Base-by-base conservation (phyloP, 1,284 basidiomycete genomes). In the Ceratobasidium sp. region DNA sequence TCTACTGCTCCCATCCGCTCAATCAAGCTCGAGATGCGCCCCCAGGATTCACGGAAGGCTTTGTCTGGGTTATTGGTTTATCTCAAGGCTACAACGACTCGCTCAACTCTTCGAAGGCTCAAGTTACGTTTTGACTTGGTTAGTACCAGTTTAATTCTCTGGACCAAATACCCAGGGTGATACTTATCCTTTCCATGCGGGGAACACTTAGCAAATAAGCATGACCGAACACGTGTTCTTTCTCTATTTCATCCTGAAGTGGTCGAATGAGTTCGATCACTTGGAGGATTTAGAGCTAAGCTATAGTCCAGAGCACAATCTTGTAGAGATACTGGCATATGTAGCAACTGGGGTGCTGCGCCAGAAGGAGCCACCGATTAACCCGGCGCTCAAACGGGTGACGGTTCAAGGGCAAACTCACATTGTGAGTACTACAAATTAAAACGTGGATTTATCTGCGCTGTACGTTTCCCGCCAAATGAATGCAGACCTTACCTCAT, bases 71-170 rank as follows among this genome's bases (percentile, higher is more conserved):
- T 66, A 2, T 38, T 66, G 14, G 64, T 20, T 20, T 27, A 35
- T 46, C 64, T 66, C 20, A 66, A 50, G 44, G 6, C 64, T 23
- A 66, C 64, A 16, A 5, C 12, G 18, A 44, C 50, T 20, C 14
- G 6, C 27, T 66, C 64, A 66, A 46, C 64, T 12, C 38, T 66
- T 2, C 6, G 12, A 50, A n/a, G 41, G 33, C 48, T 68, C 4
- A 68, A 54, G 10, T 52, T 68, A 50, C 16, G 18, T 12, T 54
- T 50, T 27, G 4, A 52, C 27, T 20, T 68, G 66, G 66, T 68
- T 3, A 68, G 33, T 68, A 3, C 33, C n/a, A 16, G 6, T n/a
- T 33, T 30, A 20, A 30, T 18, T 6, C 18, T 33, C n/a, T 27
- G 41, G 3, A 62, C 6, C 38, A 14, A 23, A 10, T 41, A 38